Evolutionary conservation across 352 stramenopile genomes (phyloP).

Genomic region (Halophytophthora batemanensis): DNA sequence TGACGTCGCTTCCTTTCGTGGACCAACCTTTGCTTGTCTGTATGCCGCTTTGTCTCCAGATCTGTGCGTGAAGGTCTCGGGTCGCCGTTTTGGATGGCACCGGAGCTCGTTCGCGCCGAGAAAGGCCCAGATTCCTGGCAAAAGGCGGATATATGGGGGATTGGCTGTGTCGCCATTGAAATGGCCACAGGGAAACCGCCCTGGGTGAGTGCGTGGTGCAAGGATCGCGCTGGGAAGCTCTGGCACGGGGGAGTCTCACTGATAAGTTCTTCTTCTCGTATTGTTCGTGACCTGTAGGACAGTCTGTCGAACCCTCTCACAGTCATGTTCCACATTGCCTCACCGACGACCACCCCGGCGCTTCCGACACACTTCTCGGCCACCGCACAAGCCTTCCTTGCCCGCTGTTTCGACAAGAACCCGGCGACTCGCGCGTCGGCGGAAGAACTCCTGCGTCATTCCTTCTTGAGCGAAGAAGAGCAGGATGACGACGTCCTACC

Average conservation of each 20-base stretch:
- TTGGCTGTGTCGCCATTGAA: constrained; percentile 89
- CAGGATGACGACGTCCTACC: background rate
- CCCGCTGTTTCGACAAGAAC: constrained; percentile 63
- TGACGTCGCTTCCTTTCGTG: background rate
- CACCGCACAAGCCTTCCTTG: constrained; percentile 39
- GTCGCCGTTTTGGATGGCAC: constrained; percentile 95
- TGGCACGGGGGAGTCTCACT: no score
- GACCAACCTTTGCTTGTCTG: background rate
- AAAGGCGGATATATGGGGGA: constrained; percentile 90
- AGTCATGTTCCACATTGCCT: constrained; percentile 85
- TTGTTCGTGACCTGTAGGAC: constrained; percentile 28
- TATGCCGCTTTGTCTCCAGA: constrained; percentile 14
- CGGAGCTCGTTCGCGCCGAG: constrained; percentile 90
- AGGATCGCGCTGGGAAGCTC: background rate
- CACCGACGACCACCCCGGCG: constrained; percentile 41
- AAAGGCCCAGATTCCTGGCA: constrained; percentile 69
- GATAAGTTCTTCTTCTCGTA: background rate
- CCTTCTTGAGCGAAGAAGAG: constrained; percentile 30
- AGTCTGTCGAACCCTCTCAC: constrained; percentile 76
- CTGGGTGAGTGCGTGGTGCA: constrained; percentile 44
- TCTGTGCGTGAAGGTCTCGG: constrained; percentile 76
- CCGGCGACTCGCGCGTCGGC: constrained; percentile 72
- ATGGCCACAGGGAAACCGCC: constrained; percentile 86
- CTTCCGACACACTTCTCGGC: constrained; percentile 44
- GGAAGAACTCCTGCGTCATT: constrained; percentile 74